Evolutionary conservation across 257 asterid genomes (phyloP), one percentile per base, ranked within the genome.

Genomic region (Striga asiatica): DNA sequence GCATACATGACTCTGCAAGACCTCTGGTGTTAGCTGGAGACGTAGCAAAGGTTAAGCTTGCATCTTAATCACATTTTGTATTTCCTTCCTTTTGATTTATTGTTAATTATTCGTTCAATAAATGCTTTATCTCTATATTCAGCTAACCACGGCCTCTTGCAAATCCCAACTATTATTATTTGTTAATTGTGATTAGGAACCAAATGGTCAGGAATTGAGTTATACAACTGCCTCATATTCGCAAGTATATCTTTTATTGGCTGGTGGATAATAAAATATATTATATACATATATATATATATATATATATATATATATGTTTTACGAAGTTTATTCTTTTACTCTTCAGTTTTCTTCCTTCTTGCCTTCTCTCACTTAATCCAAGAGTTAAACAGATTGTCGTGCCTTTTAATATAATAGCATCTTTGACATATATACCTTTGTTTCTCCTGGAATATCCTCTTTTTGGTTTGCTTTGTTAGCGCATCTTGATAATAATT

Each of bases 1-100:
- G 99, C 76, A 82, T 88, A 63, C 99, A 92, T 71, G 99, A 88
- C 72, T 88, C 99, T 64, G 97, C 99, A 42, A 88, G 99, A 75
- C 99, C 99, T 54, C 78, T 92, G 48, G 86, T 84, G 61, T 64
- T 64, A 65, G 60, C 83, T 62, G 78, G 48, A 69, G 99, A 92
- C 62, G 68, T 88, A 19, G 73, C 72, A 42, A 82, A 84, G 97
- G 98, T 91, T n/a, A 67, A 35, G 75, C 28, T 35, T 60, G 24
- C 42, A 18, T 71, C 58, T 9, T 55, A 27, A 54, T 50, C 29
- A 23, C 28, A 19, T 18, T 20, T 50, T 18, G 21, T 8, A 13
- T 59, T 20, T 37, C 21, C 22, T n/a, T 54, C 12, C 50, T 32
- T 22, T 25, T 25, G 28, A 48, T 56, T 21, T 41, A n/a, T n/a